Evolutionary conservation across 2,329 filamentous ascomycete genomes (phyloP).

Genomic region (Clarireedia hainanense): DNA sequence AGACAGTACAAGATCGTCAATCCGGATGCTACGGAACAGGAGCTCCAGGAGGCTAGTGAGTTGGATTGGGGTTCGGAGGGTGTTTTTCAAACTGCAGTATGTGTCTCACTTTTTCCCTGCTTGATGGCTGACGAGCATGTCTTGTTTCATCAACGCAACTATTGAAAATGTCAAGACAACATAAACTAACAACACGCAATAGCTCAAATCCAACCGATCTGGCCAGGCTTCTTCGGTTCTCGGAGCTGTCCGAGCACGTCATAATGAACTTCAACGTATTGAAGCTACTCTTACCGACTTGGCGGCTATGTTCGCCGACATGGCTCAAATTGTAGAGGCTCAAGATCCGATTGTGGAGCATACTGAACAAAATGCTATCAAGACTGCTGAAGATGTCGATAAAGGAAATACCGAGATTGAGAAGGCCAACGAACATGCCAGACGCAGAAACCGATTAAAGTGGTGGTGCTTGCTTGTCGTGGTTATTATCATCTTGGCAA

Average conservation of each 20-base stretch:
- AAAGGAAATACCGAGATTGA: slow-evolving; percentile 63
- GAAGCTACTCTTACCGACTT: slow-evolving; percentile 68
- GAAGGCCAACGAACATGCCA: slow-evolving; percentile 59
- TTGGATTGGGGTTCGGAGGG: slow-evolving; percentile 71
- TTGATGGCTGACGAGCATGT: too few relatives aligned
- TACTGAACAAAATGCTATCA: slow-evolving; percentile 56
- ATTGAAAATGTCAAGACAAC: too few relatives aligned
- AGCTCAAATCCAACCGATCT: slow-evolving; percentile 69
- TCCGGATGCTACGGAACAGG: slow-evolving; percentile 66
- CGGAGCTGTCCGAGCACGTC: slow-evolving; percentile 70
- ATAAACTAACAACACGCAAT: slow-evolving; percentile 9
- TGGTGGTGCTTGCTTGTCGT: slow-evolving; percentile 67
- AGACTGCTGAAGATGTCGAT: slow-evolving; percentile 59
- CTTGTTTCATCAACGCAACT: too few relatives aligned
- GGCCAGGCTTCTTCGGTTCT: slow-evolving; percentile 67
- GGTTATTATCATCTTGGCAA: slow-evolving; percentile 49
- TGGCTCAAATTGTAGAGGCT: slow-evolving; percentile 65
- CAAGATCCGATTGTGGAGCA: slow-evolving; percentile 58
- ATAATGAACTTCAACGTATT: slow-evolving; percentile 76
- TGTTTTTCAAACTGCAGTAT: slow-evolving; percentile 75
- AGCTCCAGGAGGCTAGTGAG: slow-evolving; percentile 61
- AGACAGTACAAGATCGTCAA: slow-evolving; percentile 78
- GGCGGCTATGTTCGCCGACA: slow-evolving; percentile 61
- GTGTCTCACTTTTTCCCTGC: slow-evolving; percentile 27
- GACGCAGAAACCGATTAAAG: slow-evolving; percentile 65